phyloP scores from a whole-genome alignment of 1,284 basidiomycete genomes.

The Mycosarcoma mackinlayi region DNA sequence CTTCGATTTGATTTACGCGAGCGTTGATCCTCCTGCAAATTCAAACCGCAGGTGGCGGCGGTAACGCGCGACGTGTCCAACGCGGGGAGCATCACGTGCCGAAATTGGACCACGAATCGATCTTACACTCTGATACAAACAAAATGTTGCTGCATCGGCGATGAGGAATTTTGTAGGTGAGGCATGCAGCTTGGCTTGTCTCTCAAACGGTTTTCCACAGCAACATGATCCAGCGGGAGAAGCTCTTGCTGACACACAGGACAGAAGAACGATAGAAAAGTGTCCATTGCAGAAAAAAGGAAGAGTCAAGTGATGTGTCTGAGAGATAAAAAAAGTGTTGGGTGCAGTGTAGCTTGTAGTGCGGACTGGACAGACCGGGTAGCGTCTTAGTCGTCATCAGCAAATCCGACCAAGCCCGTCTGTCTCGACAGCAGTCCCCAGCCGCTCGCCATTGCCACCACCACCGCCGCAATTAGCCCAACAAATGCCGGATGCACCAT shows the following conservation, averaged over 20 bases:
- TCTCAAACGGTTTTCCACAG: too few species aligned
- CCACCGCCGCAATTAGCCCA: constrained; percentile 38
- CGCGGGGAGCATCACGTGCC: constrained; percentile 28
- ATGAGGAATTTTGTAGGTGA: background rate
- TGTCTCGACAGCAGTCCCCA: constrained; percentile 37
- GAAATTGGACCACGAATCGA: background rate
- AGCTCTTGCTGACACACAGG: too few species aligned
- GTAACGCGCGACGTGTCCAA: constrained; percentile 24
- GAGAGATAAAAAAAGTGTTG: too few species aligned
- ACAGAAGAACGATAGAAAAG: constrained; percentile 8
- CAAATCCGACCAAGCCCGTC: constrained; percentile 15
- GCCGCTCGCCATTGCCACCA: constrained; percentile 44
- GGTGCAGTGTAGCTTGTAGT: too few species aligned
- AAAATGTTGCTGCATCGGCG: background rate
- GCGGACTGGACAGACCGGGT: too few species aligned
- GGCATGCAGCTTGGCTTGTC: too few species aligned
- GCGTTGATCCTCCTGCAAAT: background rate
- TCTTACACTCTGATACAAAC: background rate
- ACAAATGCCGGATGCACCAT: constrained; percentile 46
- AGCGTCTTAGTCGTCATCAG: constrained; percentile 19
- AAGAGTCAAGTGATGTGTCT: background rate
- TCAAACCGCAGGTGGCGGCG: background rate
- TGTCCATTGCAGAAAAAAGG: constrained; percentile 34
- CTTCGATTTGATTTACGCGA: constrained; percentile 17
- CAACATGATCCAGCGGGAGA: too few species aligned